Conservation (phyloP, 331 rosid genomes). For the Telfairia occidentalis region DNA sequence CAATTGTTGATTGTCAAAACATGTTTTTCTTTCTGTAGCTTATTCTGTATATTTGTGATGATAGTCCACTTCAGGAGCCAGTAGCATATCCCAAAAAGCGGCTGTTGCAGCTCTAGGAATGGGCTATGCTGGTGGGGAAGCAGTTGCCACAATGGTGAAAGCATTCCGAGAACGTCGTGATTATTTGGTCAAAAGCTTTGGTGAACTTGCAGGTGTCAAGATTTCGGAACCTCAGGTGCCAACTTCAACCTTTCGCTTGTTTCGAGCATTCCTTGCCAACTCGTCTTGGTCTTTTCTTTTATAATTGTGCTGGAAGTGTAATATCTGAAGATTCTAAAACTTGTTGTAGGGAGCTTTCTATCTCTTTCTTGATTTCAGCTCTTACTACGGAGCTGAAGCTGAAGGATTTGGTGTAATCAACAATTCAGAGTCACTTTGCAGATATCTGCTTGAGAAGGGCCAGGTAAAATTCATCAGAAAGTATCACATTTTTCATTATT, state of each 20-base stretch:
- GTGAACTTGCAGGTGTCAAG: slow-evolving; percentile 59
- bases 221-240: slow-evolving; percentile 71
- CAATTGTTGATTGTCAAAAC: background rate
- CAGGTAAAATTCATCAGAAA: slow-evolving; percentile 42
- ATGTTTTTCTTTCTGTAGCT: background rate
- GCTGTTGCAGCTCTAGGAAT: slow-evolving; percentile 83
- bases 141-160: slow-evolving; percentile 66
- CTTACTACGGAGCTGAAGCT: slow-evolving; percentile 64
- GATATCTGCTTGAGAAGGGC: slow-evolving; percentile 67
- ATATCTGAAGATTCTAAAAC: background rate
- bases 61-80: slow-evolving; percentile 74
- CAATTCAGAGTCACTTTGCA: slow-evolving; percentile 71
- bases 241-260: background rate
- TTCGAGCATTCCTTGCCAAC: background rate
- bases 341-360: slow-evolving; percentile 81
- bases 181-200: slow-evolving; percentile 67
- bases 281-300: background rate
- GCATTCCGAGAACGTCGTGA: slow-evolving; percentile 81
- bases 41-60: slow-evolving; percentile 9
- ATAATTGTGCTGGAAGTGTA: background rate
- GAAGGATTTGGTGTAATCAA: slow-evolving; percentile 76
- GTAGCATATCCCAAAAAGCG: slow-evolving; percentile 86
- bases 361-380: slow-evolving; percentile 75
- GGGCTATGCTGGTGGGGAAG: slow-evolving; percentile 85
- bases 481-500: background rate